Evolutionary conservation across 257 asterid species (phyloP), one percentile per base, ranked within the genome.

Genomic region (Fraxinus anomala): DNA sequence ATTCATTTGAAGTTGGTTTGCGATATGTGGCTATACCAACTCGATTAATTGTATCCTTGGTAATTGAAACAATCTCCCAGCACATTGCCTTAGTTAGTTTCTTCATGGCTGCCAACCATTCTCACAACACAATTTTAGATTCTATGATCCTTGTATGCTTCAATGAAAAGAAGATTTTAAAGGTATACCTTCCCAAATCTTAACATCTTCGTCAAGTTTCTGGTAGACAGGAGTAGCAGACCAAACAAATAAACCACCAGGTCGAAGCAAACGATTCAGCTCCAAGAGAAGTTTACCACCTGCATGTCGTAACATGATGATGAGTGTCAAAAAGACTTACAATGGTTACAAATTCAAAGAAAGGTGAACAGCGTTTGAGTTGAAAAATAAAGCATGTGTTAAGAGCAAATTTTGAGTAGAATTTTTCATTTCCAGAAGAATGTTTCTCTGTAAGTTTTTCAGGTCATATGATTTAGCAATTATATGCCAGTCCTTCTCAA

Each of bases 61-160:
- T 83, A 13, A 80, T 80, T 37, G 73, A 79, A 59, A 83, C 30
- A 54, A 76, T 68, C 28, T 83, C 84, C 83, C 81, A 83, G 76
- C 84, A 96, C 92, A 96, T 92, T 70, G 92, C 82, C 76, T 89
- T 80, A 21, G 99, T 89, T 84, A 96, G 83, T 84, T 93, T 89
- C 88, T 87, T 89, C 99, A 96, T 93, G 83, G 90, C 99, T 96
- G 92, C 84, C 59, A 76, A 82, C 67, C 72, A 81, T 65, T 73
- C 67, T 77, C 82, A 80, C 76, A 78, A 82, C 71, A 51, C 21
- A 73, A 73, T 56, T 78, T 51, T 59, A 82, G 77, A 66, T 36
- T 66, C 33, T 72, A 73, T 12, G 61, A 76, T 65, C 72, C 28
- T 39, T 31, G 17, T 74, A 11, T 69, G 70, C 76, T 72, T 63